Base-by-base conservation (phyloP, 768 basidiomycete species). In the Zangia roseola region DNA sequence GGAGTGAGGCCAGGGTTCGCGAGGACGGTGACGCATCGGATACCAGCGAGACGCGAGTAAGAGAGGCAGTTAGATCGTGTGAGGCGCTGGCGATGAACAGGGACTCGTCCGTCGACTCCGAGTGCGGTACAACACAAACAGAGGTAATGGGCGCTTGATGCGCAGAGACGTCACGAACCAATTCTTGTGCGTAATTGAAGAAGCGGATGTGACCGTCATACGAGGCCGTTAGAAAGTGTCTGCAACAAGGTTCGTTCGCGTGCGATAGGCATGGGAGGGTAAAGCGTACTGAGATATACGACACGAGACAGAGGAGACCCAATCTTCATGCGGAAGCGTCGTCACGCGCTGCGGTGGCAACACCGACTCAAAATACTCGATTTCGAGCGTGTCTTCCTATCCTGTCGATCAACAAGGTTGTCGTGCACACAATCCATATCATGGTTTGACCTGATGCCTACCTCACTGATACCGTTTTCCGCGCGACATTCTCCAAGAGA, bases 331-430 rank as follows among this genome's bases (percentile, higher is more conserved):
- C 2, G 89, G 86, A 44, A 92, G 72, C 40, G 85, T 78, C 0
- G 86, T 79, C 68, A 92, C 80, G 53, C 84, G 82, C 63, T 91
- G 81, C 0, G 93, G 94, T 0, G 94, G 92, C 66, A 95, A 74
- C 2, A 94, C 77, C 14, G 87, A 90, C 68, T 92, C 86, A 49
- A 97, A 84, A 70, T 95, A 95, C 68, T 95, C 93, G 38, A 97
- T 82, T 61, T 94, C 86, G 19, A 97, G 79, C 3, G 89, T 92
- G 68, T 92, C 88, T 78, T 94, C 91, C 86, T 91, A 44, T 45
- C 45, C 50, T 42, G 39, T 25, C 21, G 23, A 53, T 59, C 26
- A 60, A 56, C 41, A 35, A 38, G 13, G 28, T 46, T 42, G 42
- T 43, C 42, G 34, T 17, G 25, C 36, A 47, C 23, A 21, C 30